Base-by-base conservation (phyloP, 331 rosid genomes). In the Rosa hybrid region DNA sequence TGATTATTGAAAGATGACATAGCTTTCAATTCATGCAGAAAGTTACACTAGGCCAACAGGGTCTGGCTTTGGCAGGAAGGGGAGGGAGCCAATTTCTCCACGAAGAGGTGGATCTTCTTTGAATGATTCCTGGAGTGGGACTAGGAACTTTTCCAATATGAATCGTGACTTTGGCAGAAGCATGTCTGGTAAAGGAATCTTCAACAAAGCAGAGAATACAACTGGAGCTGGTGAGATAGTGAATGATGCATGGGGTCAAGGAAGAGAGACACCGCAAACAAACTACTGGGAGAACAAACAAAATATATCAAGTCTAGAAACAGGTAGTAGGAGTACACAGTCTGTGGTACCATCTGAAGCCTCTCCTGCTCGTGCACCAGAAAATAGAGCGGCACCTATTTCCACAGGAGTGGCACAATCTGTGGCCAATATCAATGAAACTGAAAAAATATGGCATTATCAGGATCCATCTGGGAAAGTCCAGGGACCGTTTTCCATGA, bases 401-500 rank as follows among this genome's bases (percentile, higher is more conserved):
- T 79, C 91, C 46, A 76, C 85, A 1, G 88, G 86, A 34, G 71
- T 68, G 69, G 73, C 91, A 17, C 87, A 82, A 54, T 78, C 90
- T 51, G 84, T 83, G 10, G 73, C 89, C 79, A 80, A 84, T 78
- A 68, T 87, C 77, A 93, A 91, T 82, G 99, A 96, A 79, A 39
- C 92, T 42, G 98, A 96, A 83, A 96, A 93, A 85, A 85, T 84
- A 20, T 93, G 99, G 99, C 91, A 83, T 82, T 96, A 96, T 81
- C 77, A 89, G 83, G 99, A 96, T 87, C 99, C 99, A 25, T 85
- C 97, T 9, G 99, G 97, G 68, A 96, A 96, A 87, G 81, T 91
- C 73, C 99, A 96, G 87, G 99, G 99, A 72, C 98, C 99, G 57
- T 96, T 96, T 90, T 96, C 98, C 39, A 89, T 92, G 77, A 84